Evolutionary conservation across 352 stramenopile genomes (phyloP).

Genomic region (Phytophthora cryptogea): DNA sequence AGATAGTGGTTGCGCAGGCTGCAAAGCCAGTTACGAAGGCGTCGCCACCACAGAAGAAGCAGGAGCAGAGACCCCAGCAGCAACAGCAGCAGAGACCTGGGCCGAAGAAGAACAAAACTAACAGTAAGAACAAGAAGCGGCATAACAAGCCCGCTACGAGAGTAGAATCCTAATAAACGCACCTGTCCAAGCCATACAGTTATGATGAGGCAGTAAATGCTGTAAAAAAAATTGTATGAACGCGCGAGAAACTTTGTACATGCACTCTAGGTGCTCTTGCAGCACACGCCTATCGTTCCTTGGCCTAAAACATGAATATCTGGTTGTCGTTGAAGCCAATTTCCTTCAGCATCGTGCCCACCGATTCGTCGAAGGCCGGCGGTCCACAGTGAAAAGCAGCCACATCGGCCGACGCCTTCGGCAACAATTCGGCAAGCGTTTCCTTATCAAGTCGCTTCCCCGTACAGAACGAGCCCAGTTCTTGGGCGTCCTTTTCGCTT

Average conservation of each 20-base stretch:
- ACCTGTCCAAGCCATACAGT: constrained; percentile 1
- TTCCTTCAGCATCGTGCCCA: constrained; percentile 44
- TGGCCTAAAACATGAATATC: constrained; percentile 66
- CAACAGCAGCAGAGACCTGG: constrained; percentile 3
- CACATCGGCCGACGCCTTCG: constrained; percentile 39
- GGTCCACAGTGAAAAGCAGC: constrained; percentile 78
- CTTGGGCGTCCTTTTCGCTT: constrained; percentile 45
- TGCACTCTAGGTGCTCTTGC: constrained; percentile 4
- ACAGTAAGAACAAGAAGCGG: constrained; percentile 31
- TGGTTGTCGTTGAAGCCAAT: constrained; percentile 57
- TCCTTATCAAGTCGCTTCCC: constrained; percentile 50
- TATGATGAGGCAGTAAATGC: neutral
- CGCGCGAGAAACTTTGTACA: neutral
- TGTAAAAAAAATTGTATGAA: neutral
- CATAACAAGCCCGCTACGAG: constrained; percentile 7
- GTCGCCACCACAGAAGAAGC: neutral
- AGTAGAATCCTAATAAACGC: constrained; percentile 21
- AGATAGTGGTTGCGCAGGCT: neutral
- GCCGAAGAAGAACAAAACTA: constrained; percentile 21
- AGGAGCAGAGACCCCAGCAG: neutral
- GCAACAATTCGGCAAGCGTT: constrained; percentile 55
- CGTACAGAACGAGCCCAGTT: constrained; percentile 57
- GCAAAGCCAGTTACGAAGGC: neutral
- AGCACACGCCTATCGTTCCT: neutral
- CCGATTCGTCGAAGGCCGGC: constrained; percentile 70